These are phyloP conservation scores for Lactarius sanguifluus DNA, from an alignment of 768 basidiomycete species.

Conservation along the genomic window DNA sequence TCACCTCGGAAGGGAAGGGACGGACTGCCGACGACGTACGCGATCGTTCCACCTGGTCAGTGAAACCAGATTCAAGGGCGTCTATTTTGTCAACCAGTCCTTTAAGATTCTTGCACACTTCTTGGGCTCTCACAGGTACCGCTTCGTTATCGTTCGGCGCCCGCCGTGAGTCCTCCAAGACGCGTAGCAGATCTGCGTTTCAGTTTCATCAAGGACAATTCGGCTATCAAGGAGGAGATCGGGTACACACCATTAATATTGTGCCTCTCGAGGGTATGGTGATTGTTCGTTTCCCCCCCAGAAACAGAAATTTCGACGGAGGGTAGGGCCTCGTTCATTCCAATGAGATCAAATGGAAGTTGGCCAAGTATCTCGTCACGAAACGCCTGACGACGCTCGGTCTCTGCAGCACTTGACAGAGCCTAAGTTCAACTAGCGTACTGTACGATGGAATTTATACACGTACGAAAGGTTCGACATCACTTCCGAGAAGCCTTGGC, in stretches of 20 bases:
- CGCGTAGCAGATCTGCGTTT: constrained; percentile 52
- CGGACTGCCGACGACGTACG: constrained; percentile 44
- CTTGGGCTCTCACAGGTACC: constrained; percentile 54
- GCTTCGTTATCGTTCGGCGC: constrained; percentile 43
- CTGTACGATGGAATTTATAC: neutral
- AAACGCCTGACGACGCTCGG: constrained; percentile 78
- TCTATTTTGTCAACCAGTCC: constrained; percentile 78
- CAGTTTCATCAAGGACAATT: neutral
- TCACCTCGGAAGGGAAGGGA: constrained; percentile 13
- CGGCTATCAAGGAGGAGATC: neutral
- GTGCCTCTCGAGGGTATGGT: constrained; percentile 60
- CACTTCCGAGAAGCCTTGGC: constrained; percentile 75
- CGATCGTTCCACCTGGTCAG: constrained; percentile 78
- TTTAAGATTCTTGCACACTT: constrained; percentile 60
- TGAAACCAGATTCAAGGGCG: constrained; percentile 72
- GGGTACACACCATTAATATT: constrained; percentile 68
- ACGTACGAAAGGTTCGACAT: constrained; percentile 84
- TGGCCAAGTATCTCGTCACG: constrained; percentile 80
- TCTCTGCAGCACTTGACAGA: constrained; percentile 60
- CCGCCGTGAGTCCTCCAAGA: constrained; percentile 63
- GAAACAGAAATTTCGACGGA: constrained; percentile 73
- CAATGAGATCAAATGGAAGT: constrained; percentile 79
- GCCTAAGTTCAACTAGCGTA: constrained; percentile 7
- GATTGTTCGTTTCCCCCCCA: constrained; percentile 48
- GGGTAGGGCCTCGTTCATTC: constrained; percentile 78